phyloP scores from a whole-genome alignment of 352 stramenopile genomes.

The Lagenidium sp. region DNA sequence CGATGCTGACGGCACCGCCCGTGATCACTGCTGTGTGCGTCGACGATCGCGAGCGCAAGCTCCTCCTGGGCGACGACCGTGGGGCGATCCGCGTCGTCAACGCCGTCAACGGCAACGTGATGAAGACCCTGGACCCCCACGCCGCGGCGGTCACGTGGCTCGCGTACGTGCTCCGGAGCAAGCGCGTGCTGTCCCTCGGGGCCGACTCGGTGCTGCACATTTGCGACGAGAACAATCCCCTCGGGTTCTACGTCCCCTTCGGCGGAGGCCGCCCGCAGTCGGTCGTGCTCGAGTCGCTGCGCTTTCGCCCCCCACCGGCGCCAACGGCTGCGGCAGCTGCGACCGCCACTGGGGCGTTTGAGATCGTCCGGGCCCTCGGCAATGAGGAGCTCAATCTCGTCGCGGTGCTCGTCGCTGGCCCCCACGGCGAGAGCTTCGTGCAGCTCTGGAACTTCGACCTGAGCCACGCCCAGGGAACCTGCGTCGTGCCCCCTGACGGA shows the following conservation, averaged over 20 bases:
- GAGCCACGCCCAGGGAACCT: slow-evolving; percentile 52
- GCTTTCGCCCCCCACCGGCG: slow-evolving; percentile 22
- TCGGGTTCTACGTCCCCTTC: slow-evolving; percentile 63
- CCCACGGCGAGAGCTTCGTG: slow-evolving; percentile 43
- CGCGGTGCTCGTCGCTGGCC: slow-evolving; percentile 30
- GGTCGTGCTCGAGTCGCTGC: slow-evolving; percentile 46
- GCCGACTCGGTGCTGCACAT: slow-evolving; percentile 52
- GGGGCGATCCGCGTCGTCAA: slow-evolving; percentile 67
- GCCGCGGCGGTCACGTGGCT: slow-evolving; percentile 28
- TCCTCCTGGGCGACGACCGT: slow-evolving; percentile 65
- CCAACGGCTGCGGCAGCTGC: background rate
- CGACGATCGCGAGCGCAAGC: slow-evolving; percentile 74
- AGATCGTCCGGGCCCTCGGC: slow-evolving; percentile 37
- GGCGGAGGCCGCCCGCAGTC: slow-evolving; percentile 41
- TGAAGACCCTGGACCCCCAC: slow-evolving; percentile 73
- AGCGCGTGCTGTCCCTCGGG: slow-evolving; percentile 56
- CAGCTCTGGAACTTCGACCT: slow-evolving; percentile 73
- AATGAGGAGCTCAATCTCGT: slow-evolving; percentile 42
- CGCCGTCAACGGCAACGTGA: slow-evolving; percentile 68
- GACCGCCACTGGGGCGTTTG: slow-evolving; percentile 12
- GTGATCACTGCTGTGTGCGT: slow-evolving; percentile 64
- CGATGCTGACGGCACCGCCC: slow-evolving; percentile 6
- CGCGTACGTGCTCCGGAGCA: slow-evolving; percentile 46
- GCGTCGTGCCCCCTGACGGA: slow-evolving; percentile 15
- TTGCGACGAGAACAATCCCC: slow-evolving; percentile 58